Evolutionary conservation across 345 rosid genomes (phyloP).

Genomic region (Geranium brycei): DNA sequence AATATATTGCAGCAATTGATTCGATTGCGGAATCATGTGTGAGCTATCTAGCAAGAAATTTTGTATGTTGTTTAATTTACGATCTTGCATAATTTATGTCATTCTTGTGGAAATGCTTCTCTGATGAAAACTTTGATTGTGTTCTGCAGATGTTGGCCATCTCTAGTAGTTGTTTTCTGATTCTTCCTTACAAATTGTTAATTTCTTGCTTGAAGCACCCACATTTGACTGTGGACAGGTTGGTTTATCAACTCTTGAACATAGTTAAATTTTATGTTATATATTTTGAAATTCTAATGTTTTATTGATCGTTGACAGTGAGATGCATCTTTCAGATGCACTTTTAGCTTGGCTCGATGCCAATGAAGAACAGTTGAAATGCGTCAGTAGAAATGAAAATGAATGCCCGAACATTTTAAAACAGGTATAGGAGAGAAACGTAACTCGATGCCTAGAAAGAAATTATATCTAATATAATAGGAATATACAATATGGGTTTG

Average conservation of each 20-base stretch:
- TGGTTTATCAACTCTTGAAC: conserved; percentile 4
- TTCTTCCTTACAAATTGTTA: conserved; percentile 41
- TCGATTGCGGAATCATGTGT: conserved; percentile 44
- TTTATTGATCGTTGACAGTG: conserved; percentile 36
- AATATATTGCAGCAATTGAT: conserved; percentile 43
- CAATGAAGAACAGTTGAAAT: conserved; percentile 17
- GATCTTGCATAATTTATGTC: not conserved
- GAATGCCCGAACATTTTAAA: conserved; percentile 31
- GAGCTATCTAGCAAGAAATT: conserved; percentile 56
- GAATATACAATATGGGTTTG: not conserved
- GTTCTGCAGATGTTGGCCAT: conserved; percentile 50
- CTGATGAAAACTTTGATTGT: conserved; percentile 8
- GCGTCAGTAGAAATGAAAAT: conserved; percentile 14
- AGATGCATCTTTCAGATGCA: conserved; percentile 58
- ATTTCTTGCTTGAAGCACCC: conserved; percentile 46
- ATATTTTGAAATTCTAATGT: conserved; percentile 21
- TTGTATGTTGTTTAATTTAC: conserved; percentile 31
- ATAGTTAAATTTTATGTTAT: not conserved
- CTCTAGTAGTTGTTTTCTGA: conserved; percentile 31
- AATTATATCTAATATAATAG: not conserved
- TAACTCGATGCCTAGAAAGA: not conserved
- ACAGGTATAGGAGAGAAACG: conserved; percentile 27
- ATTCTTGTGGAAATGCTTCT: not conserved
- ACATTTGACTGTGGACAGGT: conserved; percentile 53
- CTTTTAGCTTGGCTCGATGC: conserved; percentile 53